Base-by-base conservation (phyloP, 345 rosid genomes). In the Eucalyptus polyanthemos region DNA sequence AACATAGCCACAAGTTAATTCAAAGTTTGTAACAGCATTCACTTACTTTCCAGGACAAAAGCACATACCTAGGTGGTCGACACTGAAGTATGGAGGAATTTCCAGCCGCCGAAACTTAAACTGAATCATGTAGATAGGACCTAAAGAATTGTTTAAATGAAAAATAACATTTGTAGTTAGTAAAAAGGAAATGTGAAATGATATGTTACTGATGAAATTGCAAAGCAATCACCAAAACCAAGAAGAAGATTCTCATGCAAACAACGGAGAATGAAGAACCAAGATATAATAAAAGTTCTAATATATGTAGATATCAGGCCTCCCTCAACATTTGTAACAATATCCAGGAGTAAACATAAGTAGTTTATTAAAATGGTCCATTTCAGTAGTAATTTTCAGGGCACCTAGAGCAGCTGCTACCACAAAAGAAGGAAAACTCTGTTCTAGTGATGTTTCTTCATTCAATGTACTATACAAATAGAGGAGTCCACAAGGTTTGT, bases 61-160 rank as follows among this genome's bases (percentile, higher is more conserved):
- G 31, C 54, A 49, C 93, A 76, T 94, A 98, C 99, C 99, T 80
- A 97, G 93, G 93, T 98, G 98, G 86, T 93, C 91, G 80, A 91
- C 92, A 91, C 92, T 92, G 94, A 95, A 98, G 91, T 95, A 95
- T 21, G 99, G 97, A 69, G 99, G 99, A 88, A 98, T 96, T 94
- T 96, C 99, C 89, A 94, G 93, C 92, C 95, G 99, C 83, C 99
- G 99, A 89, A 98, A 97, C 93, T 96, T 97, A 90, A 98, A 97
- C 87, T 93, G 97, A 91, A 98, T 97, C 93, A 94, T 94, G 93
- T 96, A 95, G 89, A 97, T 94, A 87, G 96, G 96, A 92, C 98
- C 98, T 97, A 87, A 81, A 90, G 37, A 92, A 89, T 72, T 49
- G 2, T 62, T 87, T 44, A 13, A 87, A 27, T 53, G 34, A 56